These are phyloP conservation scores for Trichophyton benhamiae DNA, from an alignment of 2,329 filamentous ascomycete genomes.

Conservation along the genomic window DNA sequence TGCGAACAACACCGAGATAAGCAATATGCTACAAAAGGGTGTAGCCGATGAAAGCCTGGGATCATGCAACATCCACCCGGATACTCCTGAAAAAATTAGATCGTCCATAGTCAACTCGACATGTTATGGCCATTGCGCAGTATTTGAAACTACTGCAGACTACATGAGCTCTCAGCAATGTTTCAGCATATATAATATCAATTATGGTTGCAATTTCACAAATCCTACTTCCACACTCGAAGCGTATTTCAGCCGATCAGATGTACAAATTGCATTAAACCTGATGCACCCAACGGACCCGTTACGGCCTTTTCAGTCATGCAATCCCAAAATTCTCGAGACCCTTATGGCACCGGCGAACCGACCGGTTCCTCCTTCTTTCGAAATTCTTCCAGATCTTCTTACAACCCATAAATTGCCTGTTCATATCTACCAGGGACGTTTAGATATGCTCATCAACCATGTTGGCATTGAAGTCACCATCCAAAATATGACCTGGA, in stretches of 20 bases:
- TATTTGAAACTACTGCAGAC: conserved; percentile 24
- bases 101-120: conserved; percentile 24
- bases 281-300: conserved; percentile 11
- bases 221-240: conserved; percentile 17
- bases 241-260: conserved; percentile 24
- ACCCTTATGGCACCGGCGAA: conserved; percentile 16
- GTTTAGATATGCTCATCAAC: conserved; percentile 29
- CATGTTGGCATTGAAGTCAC: conserved; percentile 26
- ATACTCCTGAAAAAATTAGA: conserved; percentile 17
- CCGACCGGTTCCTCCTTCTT: conserved; percentile 21
- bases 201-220: conserved; percentile 21
- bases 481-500: conserved; percentile 33
- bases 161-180: conserved; percentile 20
- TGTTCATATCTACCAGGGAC: conserved; percentile 28
- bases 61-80: conserved; percentile 19
- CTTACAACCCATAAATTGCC: conserved; percentile 22
- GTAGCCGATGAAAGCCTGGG: conserved; percentile 8
- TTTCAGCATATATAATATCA: conserved; percentile 27
- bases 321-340: conserved; percentile 22
- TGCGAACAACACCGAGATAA: conserved; percentile 18
- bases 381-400: conserved; percentile 23
- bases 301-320: conserved; percentile 18
- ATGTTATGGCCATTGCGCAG: conserved; percentile 27
- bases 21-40: background rate
- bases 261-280: conserved; percentile 25